Conservation (phyloP, 495 filamentous ascomycete species). For the Schizothecium vesticola region DNA sequence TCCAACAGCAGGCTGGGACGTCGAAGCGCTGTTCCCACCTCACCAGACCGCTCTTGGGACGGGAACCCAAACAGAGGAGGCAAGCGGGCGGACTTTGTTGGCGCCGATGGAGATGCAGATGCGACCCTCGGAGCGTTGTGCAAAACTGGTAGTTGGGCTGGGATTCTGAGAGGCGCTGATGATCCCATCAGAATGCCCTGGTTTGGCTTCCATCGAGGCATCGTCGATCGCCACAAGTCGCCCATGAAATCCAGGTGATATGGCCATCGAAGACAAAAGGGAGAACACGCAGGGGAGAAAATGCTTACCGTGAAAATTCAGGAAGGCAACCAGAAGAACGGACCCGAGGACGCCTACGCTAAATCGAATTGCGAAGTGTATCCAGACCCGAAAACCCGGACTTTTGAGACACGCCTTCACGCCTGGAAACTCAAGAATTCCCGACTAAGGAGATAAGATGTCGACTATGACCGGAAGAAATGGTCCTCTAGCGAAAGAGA, state of each 20-base stretch:
- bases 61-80: background rate
- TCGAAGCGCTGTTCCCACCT: background rate
- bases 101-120: background rate
- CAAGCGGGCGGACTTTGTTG: background rate
- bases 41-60: background rate
- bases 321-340: conserved; percentile 15
- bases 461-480: conserved; percentile 1
- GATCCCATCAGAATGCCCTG: background rate
- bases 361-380: conserved; percentile 18
- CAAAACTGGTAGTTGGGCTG: background rate
- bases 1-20: background rate
- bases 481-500: conserved; percentile 7
- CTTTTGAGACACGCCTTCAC: conserved; percentile 23
- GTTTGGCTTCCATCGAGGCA: too few relatives aligned
- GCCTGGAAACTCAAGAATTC: conserved; percentile 23
- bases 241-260: background rate
- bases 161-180: background rate
- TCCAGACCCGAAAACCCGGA: conserved; percentile 24
- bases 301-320: conserved; percentile 10
- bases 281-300: background rate
- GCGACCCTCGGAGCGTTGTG: background rate
- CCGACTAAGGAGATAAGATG: conserved; percentile 21
- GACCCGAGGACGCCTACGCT: conserved; percentile 16
- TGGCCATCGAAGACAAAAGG: background rate
- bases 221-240: background rate